Percentiles rank a stretch among this genome's conserved stretches.
phyloP scores from a whole-genome alignment of 306 rosid genomes.

The Vigna radiata region DNA sequence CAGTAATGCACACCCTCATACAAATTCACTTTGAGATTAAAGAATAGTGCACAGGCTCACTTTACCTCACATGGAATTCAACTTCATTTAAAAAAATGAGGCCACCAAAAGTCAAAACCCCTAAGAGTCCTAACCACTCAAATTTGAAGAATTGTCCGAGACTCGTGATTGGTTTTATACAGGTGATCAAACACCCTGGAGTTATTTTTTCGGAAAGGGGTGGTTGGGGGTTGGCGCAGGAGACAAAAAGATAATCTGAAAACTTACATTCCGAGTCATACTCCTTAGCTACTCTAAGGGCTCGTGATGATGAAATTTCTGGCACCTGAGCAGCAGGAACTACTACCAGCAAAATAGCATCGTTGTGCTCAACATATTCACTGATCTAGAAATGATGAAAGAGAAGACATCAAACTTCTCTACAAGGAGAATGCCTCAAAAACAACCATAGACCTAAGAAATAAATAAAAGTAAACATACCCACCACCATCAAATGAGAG shows the following conservation, averaged over 20 bases:
- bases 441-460: constrained; percentile 34
- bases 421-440: constrained; percentile 35
- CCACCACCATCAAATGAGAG: constrained; percentile 30
- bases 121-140: not conserved
- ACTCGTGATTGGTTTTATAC: constrained; percentile 6
- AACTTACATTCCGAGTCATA: constrained; percentile 86
- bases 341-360: constrained; percentile 84
- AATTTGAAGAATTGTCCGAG: not conserved
- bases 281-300: constrained; percentile 86
- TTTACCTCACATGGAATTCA: constrained; percentile 11
- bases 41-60: constrained; percentile 9
- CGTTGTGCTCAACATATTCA: constrained; percentile 93
- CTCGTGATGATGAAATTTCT: constrained; percentile 89
- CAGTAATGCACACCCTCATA: not conserved
- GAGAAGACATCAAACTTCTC: constrained; percentile 46
- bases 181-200: constrained; percentile 12
- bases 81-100: constrained; percentile 9
- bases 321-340: constrained; percentile 94
- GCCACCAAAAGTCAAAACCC: not conserved
- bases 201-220: not conserved
- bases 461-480: constrained; percentile 26
- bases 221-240: too few relatives aligned
- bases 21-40: constrained; percentile 25
- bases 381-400: constrained; percentile 61
- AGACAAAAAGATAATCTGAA: constrained; percentile 5